Base-by-base conservation (phyloP, 768 basidiomycete genomes). In the Boletus reticulatus region DNA sequence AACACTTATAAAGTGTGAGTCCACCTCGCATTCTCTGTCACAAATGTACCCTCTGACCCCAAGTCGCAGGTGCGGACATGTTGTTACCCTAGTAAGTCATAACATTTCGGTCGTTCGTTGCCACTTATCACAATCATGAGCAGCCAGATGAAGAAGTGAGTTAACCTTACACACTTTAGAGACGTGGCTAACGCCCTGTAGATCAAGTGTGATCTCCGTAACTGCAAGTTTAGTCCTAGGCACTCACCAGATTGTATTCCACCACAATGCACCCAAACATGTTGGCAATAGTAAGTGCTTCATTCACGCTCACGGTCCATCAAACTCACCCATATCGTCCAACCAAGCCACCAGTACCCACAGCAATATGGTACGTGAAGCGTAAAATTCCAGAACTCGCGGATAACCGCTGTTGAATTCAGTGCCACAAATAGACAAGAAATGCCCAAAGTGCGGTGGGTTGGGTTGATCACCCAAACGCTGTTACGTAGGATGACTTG, bases 221-320 rank as follows among this genome's bases (percentile, higher is more conserved):
- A 72, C 56, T 87, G 86, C 74, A 85, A 79, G 72, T 87, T 88
- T 63, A 87, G 85, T 62, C 77, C 78, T 8, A 72, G 62, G 34
- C 86, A 88, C 66, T 75, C 84, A 37, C 64, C 48, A 41, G 65
- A 71, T 37, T 88, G 86, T 66, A 52, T 62, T 45, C 77, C 80
- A 4, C 82, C 83, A 36, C 60, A 69, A 43, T 88, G 86, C 64
- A 76, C 71, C 58, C 68, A 77, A 57, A 78, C 76, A 53, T 88
- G 86, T 67, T 87, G 85, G 84, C 86, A 88, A 69, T 87, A 88
- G 85, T 87, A 69, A 62, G 85, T 74, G 11, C 4, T 31, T 41
- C 16, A 20, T 29, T 47, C 6, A 10, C 31, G 2, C 37, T 48
- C 20, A 32, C 43, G 32, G n/a, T 34, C 39, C 19, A 39, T 37